Evolutionary conservation across 1,139 yeast species (phyloP).

Genomic region (Taphrina communis): DNA sequence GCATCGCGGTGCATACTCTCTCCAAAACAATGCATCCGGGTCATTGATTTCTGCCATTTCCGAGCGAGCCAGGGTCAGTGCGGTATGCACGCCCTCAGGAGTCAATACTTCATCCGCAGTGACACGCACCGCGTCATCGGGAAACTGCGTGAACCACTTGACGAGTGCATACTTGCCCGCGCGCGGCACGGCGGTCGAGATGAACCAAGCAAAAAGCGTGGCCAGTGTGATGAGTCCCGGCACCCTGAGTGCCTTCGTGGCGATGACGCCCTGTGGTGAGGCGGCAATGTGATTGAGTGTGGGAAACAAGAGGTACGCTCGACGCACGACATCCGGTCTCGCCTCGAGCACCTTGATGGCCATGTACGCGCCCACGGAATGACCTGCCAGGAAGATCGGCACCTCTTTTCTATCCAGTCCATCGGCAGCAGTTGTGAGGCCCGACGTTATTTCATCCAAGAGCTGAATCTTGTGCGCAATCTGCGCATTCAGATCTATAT

Average conservation of each 20-base stretch:
- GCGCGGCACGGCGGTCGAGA: conserved; percentile 7
- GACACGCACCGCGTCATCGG: conserved; percentile 26
- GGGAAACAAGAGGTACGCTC: conserved; percentile 28
- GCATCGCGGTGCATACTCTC: conserved; percentile 17
- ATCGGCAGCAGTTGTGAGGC: neutral
- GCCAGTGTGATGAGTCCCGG: conserved; percentile 24
- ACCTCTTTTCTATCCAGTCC: neutral
- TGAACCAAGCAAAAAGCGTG: conserved; percentile 10
- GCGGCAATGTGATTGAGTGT: conserved; percentile 28
- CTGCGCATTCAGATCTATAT: conserved; percentile 28
- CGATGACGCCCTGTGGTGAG: conserved; percentile 30
- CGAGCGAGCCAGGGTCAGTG: conserved; percentile 32
- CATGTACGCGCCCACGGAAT: conserved; percentile 37
- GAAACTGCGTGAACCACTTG: conserved; percentile 12
- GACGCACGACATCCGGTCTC: conserved; percentile 15
- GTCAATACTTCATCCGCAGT: conserved; percentile 27
- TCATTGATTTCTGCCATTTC: conserved; percentile 28
- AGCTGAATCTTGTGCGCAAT: conserved; percentile 23
- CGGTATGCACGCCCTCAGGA: conserved; percentile 16
- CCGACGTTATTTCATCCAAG: conserved; percentile 12
- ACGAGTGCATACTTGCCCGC: neutral
- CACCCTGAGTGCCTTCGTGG: conserved; percentile 5
- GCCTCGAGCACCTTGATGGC: conserved; percentile 31
- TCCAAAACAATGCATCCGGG: conserved; percentile 29
- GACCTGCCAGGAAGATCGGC: conserved; percentile 33